Base-by-base conservation (phyloP, 345 rosid genomes). In the Syzygium grande region DNA sequence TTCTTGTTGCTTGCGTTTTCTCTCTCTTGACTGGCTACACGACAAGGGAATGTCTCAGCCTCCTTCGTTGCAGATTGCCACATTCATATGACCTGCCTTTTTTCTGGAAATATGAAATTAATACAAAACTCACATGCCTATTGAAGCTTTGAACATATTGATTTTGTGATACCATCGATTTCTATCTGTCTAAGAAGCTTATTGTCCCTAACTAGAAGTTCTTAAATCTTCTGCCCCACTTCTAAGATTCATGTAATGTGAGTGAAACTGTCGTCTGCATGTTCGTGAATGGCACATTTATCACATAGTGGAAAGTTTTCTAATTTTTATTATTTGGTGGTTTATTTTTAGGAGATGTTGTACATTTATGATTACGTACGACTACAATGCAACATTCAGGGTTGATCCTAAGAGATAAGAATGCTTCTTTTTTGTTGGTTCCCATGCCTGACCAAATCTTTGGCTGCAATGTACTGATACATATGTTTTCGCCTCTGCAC, bases 371-470 rank as follows among this genome's bases (percentile, higher is more conserved):
- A 91, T 87, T 88, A 53, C 89, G 34, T 88, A 55, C 86, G 58
- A 87, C 88, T 90, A 85, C 94, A 51, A 86, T 88, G 88, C 92
- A 86, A 85, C 90, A 61, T 90, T 87, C 87, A 52, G 88, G 84
- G 84, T 87, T 87, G 91, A 87, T 88, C 91, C 85, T 90, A 90
- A 89, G 90, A 90, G 92, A 91, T 89, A 92, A 93, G 91, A 85
- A 85, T 89, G 86, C 86, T 63, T 89, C 53, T 68, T 23, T 80
- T 89, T 86, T 85, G 61, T 84, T 91, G n/a, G 73, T 83, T 73
- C 85, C 51, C 53, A 51, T 78, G 85, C 53, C 84, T 38, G 30
- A 25, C 27, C 25, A 30, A 83, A 52, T 30, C 29, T 84, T 87
- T 17, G 41, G 51, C 52, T 84, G 58, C 53, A 49, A 52, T 86